Conservation (phyloP, 257 asterid species). For the Plectranthus barbatus region DNA sequence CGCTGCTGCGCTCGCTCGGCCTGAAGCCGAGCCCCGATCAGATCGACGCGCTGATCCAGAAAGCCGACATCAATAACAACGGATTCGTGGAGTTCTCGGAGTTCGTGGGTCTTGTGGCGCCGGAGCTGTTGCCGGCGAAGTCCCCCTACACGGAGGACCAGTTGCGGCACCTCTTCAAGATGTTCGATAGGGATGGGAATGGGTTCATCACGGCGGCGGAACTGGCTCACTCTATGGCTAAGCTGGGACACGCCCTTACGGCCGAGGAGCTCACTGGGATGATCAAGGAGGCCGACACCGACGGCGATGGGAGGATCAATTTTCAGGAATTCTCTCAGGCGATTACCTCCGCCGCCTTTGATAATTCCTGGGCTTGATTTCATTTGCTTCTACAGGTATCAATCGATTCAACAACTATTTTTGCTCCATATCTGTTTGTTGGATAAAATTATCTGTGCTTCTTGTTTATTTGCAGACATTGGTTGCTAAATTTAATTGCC, state of each 20-base stretch:
- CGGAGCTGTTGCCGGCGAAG: slow-evolving; percentile 76
- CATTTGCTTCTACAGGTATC: slow-evolving; percentile 11
- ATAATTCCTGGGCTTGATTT: slow-evolving; percentile 66
- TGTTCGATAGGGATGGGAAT: slow-evolving; percentile 86
- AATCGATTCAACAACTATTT: no score
- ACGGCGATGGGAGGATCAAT: slow-evolving; percentile 90
- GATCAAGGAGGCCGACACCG: slow-evolving; percentile 81
- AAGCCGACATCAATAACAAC: slow-evolving; percentile 71
- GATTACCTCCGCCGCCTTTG: slow-evolving; percentile 84
- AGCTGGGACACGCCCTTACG: slow-evolving; percentile 81
- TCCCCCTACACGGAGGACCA: slow-evolving; percentile 92
- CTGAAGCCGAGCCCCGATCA: slow-evolving; percentile 80
- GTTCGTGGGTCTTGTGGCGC: slow-evolving; percentile 86
- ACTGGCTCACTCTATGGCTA: slow-evolving; percentile 94
- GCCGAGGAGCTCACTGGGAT: slow-evolving; percentile 87
- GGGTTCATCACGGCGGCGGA: slow-evolving; percentile 87
- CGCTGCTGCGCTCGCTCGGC: slow-evolving; percentile 73
- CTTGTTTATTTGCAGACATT: background rate
- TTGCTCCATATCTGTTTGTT: background rate
- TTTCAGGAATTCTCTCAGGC: slow-evolving; percentile 77
- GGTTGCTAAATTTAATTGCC: no score
- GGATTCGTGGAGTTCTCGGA: slow-evolving; percentile 88
- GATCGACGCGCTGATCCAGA: slow-evolving; percentile 68
- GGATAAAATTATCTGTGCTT: background rate
- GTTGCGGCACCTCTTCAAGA: slow-evolving; percentile 59